Conservation (phyloP, 345 rosid species). For the Limnanthes douglasii region DNA sequence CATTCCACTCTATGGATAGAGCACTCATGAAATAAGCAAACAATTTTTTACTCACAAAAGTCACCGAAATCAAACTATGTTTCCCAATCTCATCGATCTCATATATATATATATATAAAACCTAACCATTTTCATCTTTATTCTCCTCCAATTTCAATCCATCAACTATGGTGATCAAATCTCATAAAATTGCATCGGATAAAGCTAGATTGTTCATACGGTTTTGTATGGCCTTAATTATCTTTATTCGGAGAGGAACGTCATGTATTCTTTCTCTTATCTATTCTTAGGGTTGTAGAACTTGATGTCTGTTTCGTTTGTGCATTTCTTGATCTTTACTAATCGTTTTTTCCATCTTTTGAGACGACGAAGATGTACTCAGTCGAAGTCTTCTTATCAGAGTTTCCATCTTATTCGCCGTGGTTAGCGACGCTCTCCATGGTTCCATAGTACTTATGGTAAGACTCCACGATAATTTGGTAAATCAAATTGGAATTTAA, state of each 20-base stretch:
- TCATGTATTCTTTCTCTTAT: constrained; percentile 75
- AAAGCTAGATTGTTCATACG: constrained; percentile 65
- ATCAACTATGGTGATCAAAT: constrained; percentile 60
- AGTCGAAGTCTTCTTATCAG: constrained; percentile 76
- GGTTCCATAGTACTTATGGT: constrained; percentile 68
- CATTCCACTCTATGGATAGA: constrained; percentile 70
- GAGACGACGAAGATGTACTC: constrained; percentile 81
- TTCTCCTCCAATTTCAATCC: constrained; percentile 43
- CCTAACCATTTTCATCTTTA: constrained; percentile 51
- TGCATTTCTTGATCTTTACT: constrained; percentile 87
- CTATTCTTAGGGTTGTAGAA: constrained; percentile 77
- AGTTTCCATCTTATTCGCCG: constrained; percentile 82
- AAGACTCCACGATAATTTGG: constrained; percentile 26
- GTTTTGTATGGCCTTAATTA: constrained; percentile 64
- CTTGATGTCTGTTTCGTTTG: constrained; percentile 84
- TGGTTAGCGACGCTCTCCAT: constrained; percentile 93
- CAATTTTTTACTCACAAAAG: constrained; percentile 77
- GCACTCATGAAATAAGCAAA: constrained; percentile 90
- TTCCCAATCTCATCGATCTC: constrained; percentile 61
- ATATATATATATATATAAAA: constrained; percentile 59
- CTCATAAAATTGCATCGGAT: constrained; percentile 76
- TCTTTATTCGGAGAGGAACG: constrained; percentile 64
- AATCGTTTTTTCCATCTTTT: constrained; percentile 84
- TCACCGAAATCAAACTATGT: constrained; percentile 70
- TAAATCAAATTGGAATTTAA: no score